A percentile compares a stretch with the other conserved stretches of the same genome.
phyloP scores from a whole-genome alignment of 768 basidiomycete species.

The Serendipita sp. region DNA sequence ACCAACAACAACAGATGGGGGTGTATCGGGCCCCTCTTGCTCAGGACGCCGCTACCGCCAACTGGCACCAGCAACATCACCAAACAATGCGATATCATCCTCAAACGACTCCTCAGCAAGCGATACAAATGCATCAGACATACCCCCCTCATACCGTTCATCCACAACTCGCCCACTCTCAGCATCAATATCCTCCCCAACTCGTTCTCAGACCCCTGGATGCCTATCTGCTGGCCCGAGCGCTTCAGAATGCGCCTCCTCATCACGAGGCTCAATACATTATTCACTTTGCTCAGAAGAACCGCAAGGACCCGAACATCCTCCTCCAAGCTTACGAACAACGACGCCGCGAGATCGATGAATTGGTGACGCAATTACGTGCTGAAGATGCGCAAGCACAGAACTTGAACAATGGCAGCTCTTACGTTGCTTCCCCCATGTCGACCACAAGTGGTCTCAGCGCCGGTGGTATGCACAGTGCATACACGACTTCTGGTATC shows the following conservation, averaged over 20 bases:
- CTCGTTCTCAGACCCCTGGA: background rate
- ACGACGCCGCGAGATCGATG: background rate
- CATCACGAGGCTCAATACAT: background rate
- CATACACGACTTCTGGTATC: background rate
- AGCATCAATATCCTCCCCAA: background rate
- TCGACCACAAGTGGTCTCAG: background rate
- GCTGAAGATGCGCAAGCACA: background rate
- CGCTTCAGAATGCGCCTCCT: background rate
- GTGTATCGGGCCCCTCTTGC: background rate
- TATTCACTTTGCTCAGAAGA: conserved; percentile 1
- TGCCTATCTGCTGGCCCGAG: conserved; percentile 1
- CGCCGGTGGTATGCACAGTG: background rate
- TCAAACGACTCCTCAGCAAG: background rate
- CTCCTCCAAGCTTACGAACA: conserved; percentile 1
- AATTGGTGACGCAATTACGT: background rate
- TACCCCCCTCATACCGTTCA: background rate
- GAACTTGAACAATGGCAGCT: background rate
- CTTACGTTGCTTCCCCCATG: background rate
- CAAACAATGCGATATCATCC: background rate
- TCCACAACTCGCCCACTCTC: background rate
- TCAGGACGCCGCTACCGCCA: background rate
- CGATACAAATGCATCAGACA: background rate
- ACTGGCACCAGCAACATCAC: background rate
- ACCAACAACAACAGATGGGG: background rate
- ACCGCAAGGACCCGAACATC: background rate